A percentile compares a stretch with the other conserved stretches of the same genome.
Evolutionary conservation across 345 rosid species (phyloP).

Genomic region (Rhizophora mangle): DNA sequence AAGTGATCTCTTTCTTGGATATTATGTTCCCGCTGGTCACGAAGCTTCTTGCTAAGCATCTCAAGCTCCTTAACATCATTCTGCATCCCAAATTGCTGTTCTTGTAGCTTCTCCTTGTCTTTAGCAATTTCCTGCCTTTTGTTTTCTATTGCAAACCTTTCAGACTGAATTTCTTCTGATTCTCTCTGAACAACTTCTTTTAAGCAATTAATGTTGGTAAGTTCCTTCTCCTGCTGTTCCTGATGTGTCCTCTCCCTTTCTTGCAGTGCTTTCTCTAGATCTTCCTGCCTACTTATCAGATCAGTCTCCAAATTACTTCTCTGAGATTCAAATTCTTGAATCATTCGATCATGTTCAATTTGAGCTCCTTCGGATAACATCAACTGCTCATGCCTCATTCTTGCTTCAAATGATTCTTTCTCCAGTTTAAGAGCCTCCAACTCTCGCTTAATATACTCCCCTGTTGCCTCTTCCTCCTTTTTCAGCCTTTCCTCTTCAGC

Average conservation of each 20-base stretch:
- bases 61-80: constrained; percentile 66
- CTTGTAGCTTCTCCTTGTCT: constrained; percentile 47
- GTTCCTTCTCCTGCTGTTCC: constrained; percentile 47
- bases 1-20: constrained; percentile 49
- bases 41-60: constrained; percentile 51
- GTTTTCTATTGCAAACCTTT: constrained; percentile 40
- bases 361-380: constrained; percentile 47
- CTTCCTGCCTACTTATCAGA: constrained; percentile 41
- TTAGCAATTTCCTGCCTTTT: constrained; percentile 47
- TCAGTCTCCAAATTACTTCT: constrained; percentile 46
- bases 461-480: constrained; percentile 51
- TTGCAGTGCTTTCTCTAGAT: constrained; percentile 47
- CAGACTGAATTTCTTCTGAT: constrained; percentile 46
- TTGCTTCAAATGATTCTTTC: constrained; percentile 66
- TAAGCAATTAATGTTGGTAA: constrained; percentile 27
- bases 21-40: constrained; percentile 48
- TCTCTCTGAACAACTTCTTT: constrained; percentile 54
- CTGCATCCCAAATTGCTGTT: constrained; percentile 53
- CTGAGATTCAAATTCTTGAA: constrained; percentile 54
- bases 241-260: constrained; percentile 46
- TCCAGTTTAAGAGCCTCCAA: constrained; percentile 51
- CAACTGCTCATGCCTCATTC: constrained; percentile 55
- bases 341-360: constrained; percentile 48
- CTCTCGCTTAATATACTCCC: constrained; percentile 44
- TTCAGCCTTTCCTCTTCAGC: constrained; percentile 52